These are phyloP conservation scores for Phytophthora cajani DNA, from an alignment of 352 stramenopile species.

Conservation along the genomic window DNA sequence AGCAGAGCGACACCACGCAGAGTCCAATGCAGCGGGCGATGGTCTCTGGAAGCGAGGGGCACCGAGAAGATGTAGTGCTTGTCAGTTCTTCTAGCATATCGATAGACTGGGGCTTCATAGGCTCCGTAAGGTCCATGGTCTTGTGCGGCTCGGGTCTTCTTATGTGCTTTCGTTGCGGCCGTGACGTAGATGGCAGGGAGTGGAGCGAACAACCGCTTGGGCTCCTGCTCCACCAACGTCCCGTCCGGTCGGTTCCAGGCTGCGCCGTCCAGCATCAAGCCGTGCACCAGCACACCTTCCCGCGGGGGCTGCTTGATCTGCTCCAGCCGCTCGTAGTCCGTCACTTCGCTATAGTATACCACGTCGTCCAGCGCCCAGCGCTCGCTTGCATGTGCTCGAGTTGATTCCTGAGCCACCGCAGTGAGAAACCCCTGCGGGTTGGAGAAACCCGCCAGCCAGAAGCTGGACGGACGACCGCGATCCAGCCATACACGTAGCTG, in stretches of 20 bases:
- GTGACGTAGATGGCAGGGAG: constrained; percentile 85
- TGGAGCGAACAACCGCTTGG: constrained; percentile 73
- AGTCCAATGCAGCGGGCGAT: constrained; percentile 80
- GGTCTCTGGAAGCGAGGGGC: constrained; percentile 73
- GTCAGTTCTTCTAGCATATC: constrained; percentile 78
- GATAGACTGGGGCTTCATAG: constrained; percentile 82
- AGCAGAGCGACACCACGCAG: constrained; percentile 79
- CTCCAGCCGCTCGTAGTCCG: constrained; percentile 80
- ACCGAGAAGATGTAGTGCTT: constrained; percentile 83
- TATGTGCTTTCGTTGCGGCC: constrained; percentile 74
- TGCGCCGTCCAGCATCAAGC: constrained; percentile 73
- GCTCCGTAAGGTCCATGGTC: constrained; percentile 81
- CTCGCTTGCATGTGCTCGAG: constrained; percentile 69
- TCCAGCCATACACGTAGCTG: constrained; percentile 75
- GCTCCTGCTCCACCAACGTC: constrained; percentile 80
- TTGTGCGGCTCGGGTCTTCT: constrained; percentile 69
- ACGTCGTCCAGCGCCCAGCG: constrained; percentile 84
- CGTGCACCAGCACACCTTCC: constrained; percentile 81
- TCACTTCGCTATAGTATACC: constrained; percentile 84
- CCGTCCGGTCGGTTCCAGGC: constrained; percentile 77
- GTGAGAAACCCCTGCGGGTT: constrained; percentile 86
- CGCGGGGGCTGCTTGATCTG: constrained; percentile 78
- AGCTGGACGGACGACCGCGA: constrained; percentile 64
- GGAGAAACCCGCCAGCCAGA: constrained; percentile 80
- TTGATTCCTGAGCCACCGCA: constrained; percentile 77